Percentiles rank a stretch among this genome's conserved stretches.
These are phyloP conservation scores for Kalanchoe fedtschenkoi DNA, from an alignment of 164 flowering plant genomes.

Conservation along the genomic window DNA sequence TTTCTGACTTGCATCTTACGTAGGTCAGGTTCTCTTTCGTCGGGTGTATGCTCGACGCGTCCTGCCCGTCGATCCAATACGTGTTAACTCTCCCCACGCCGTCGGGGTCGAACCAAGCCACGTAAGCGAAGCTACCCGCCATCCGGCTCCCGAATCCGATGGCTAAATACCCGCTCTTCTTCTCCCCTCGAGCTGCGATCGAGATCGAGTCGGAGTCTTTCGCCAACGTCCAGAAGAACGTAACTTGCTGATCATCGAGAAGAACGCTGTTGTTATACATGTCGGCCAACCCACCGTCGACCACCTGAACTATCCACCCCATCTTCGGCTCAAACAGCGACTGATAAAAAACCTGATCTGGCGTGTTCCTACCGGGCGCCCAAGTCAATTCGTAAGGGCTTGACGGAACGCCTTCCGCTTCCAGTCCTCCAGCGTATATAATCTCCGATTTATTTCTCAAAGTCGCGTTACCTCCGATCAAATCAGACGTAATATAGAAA, in stretches of 20 bases:
- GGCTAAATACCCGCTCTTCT: constrained; percentile 89
- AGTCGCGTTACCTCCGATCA: constrained; percentile 90
- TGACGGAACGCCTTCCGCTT: constrained; percentile 76
- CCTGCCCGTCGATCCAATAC: constrained; percentile 85
- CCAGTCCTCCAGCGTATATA: constrained; percentile 81
- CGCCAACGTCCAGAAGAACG: constrained; percentile 77
- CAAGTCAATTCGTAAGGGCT: constrained; percentile 76
- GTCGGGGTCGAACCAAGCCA: constrained; percentile 72
- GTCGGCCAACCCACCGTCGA: constrained; percentile 92
- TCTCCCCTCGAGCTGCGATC: constrained; percentile 85
- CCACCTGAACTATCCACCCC: constrained; percentile 98
- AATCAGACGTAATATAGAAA: constrained; percentile 79
- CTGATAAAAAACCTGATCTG: constrained; percentile 83
- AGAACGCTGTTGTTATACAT: constrained; percentile 88
- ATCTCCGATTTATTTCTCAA: constrained; percentile 59
- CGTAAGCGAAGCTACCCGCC: constrained; percentile 86
- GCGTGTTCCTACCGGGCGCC: constrained; percentile 89
- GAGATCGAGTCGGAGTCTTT: constrained; percentile 58
- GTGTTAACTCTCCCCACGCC: constrained; percentile 70
- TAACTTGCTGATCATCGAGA: constrained; percentile 95
- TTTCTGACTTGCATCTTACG: constrained; percentile 82
- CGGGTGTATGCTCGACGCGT: constrained; percentile 58
- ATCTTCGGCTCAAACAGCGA: constrained; percentile 64
- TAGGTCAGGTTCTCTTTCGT: constrained; percentile 80
- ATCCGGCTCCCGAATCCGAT: constrained; percentile 85